Conservation (phyloP, 192 early-diverging fungal genomes). For the Lobosporangium transversale region DNA sequence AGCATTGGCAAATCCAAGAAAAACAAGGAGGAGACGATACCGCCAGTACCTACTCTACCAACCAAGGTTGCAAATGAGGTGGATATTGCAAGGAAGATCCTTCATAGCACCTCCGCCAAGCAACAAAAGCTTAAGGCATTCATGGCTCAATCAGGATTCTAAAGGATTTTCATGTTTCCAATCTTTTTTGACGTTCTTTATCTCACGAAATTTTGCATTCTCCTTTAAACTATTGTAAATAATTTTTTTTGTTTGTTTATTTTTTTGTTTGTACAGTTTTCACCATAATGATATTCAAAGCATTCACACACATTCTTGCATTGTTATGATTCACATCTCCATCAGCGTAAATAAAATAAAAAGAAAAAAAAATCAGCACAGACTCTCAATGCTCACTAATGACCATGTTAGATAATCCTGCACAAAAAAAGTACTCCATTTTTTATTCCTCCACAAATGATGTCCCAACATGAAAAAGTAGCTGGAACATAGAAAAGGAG, state of each 20-base stretch:
- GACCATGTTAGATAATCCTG: too few species aligned
- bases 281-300: too few species aligned
- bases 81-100: conserved; percentile 30
- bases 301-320: too few species aligned
- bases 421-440: too few species aligned
- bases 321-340: too few species aligned
- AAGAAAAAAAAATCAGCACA: too few species aligned
- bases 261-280: not conserved
- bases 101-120: conserved; percentile 38
- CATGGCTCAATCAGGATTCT: conserved; percentile 47
- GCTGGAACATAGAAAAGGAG: too few species aligned
- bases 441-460: too few species aligned
- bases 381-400: too few species aligned
- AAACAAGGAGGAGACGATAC: conserved; percentile 22
- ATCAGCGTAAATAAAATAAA: too few species aligned
- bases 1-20: conserved; percentile 40
- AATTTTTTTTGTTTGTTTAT: not conserved
- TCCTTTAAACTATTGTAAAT: too few species aligned
- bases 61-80: conserved; percentile 26
- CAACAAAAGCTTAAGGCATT: conserved; percentile 45
- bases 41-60: conserved; percentile 18
- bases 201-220: not conserved
- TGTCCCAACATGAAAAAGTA: too few species aligned
- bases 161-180: not conserved
- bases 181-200: not conserved